Conservation (phyloP, 345 rosid genomes). For the Zanthoxylum bungeanum region DNA sequence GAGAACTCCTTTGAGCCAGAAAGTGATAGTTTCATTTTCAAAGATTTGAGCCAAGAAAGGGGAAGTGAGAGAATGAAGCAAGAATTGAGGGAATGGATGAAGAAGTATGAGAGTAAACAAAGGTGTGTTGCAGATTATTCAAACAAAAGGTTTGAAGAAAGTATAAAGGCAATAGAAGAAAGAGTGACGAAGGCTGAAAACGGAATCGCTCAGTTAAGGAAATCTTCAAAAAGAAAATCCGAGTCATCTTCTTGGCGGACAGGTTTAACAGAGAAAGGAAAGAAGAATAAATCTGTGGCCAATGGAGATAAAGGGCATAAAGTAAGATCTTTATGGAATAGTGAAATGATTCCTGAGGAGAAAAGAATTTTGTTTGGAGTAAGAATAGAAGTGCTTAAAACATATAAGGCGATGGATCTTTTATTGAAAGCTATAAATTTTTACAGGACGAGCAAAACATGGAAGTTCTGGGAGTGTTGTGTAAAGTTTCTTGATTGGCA, state of each 20-base stretch:
- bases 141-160: neutral
- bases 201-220: no score
- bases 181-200: no score
- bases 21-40: neutral
- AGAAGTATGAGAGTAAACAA: neutral
- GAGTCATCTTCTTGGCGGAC: neutral
- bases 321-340: neutral
- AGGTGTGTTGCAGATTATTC: neutral
- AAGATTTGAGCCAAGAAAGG: neutral
- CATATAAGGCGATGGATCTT: neutral
- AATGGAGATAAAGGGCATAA: neutral
- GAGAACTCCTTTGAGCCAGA: neutral
- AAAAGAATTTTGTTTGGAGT: neutral
- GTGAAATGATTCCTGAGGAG: neutral
- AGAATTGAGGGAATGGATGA: neutral
- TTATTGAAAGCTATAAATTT: neutral
- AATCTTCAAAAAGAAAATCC: no score
- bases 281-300: neutral
- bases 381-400: neutral
- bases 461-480: constrained; percentile 10
- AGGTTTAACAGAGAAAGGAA: neutral
- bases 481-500: neutral
- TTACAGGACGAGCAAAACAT: neutral
- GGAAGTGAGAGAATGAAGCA: neutral
- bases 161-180: neutral